Base-by-base conservation (phyloP, 2,329 filamentous ascomycete genomes). In the Colletotrichum spaethianum region DNA sequence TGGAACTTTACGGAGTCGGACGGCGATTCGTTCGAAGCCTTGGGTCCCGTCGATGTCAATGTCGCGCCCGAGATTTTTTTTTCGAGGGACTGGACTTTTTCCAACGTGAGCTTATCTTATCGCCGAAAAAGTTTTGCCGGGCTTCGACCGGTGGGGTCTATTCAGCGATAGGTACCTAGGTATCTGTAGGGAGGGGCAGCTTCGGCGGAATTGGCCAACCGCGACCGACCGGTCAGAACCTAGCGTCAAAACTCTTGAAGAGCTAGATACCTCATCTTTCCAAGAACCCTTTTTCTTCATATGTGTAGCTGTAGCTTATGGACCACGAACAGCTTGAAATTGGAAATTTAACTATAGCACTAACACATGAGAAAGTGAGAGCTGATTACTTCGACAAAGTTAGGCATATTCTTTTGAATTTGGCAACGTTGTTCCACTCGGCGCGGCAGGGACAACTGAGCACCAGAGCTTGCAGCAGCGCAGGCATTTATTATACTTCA, bases 101-200 rank as follows among this genome's bases (percentile, higher is more conserved):
- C 48, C 42, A 52, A 23, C 18, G 14, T n/a, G 26, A n/a, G 4
- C 67, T 66, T 71, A 70, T 73, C 67, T 73, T 71, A 73, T 73
- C 70, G 60, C 38, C 14, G 59, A 48, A 7, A 1, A 2, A 14
- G 2, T n/a, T 63, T 48, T n/a, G 23, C 70, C 70, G 70, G 31
- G 0, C 14, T 63, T 70, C 26, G 55, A 46, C 70, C 70, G 65
- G 26, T 40, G 26, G 36, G 20, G n/a, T 40, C 12, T 3, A 4
- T 16, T 2, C 36, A 66, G 26, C 7, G 14, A 28, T 4, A 1
- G 5, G 26, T n/a, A n/a, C n/a, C n/a, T n/a, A n/a, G n/a, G n/a
- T n/a, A n/a, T n/a, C n/a, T n/a, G n/a, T n/a, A n/a, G 14, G 12
- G 48, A 16, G 48, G 26, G 14, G 8, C 11, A 52, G 46, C 46